phyloP scores from a whole-genome alignment of 2,329 filamentous ascomycete genomes.

The Exophiala mesophila region DNA sequence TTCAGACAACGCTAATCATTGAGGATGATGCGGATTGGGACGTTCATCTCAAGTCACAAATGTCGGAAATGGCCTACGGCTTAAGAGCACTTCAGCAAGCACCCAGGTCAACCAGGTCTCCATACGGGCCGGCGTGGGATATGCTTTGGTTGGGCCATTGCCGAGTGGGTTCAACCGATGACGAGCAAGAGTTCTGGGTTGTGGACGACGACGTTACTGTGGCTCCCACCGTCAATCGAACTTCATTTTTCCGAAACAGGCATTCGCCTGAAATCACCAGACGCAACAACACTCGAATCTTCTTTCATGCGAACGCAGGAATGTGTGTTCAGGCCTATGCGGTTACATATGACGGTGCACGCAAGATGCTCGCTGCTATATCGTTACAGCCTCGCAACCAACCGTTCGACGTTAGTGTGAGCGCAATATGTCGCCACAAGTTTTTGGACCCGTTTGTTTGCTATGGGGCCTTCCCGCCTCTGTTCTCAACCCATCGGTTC shows the following conservation, averaged over 20 bases:
- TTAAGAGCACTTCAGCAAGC: conserved; percentile 27
- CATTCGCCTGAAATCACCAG: not conserved
- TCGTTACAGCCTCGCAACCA: conserved; percentile 26
- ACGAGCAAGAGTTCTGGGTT: conserved; percentile 27
- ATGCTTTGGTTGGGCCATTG: conserved; percentile 49
- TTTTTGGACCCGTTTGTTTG: conserved; percentile 1
- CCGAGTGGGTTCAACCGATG: conserved; percentile 27
- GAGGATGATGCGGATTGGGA: conserved; percentile 58
- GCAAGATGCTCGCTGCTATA: conserved; percentile 34
- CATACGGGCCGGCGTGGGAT: conserved; percentile 51
- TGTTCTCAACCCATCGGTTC: conserved; percentile 3
- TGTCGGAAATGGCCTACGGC: conserved; percentile 34
- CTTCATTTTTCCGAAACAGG: not conserved
- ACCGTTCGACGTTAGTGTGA: conserved; percentile 42
- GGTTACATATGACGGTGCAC: conserved; percentile 35
- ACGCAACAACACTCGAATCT: conserved; percentile 30
- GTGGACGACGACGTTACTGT: conserved; percentile 30
- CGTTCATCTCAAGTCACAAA: conserved; percentile 44
- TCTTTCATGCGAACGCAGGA: conserved; percentile 30
- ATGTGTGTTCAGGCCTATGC: conserved; percentile 38
- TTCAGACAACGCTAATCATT: conserved; percentile 47
- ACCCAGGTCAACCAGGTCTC: conserved; percentile 29
- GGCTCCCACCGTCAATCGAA: conserved; percentile 9
- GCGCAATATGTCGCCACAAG: conserved; percentile 42
- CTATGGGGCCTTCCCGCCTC: conserved; percentile 3